Percentiles rank a stretch among this genome's conserved stretches.
Conservation (phyloP, 164 flowering plant species). For the Annona squamosa region DNA sequence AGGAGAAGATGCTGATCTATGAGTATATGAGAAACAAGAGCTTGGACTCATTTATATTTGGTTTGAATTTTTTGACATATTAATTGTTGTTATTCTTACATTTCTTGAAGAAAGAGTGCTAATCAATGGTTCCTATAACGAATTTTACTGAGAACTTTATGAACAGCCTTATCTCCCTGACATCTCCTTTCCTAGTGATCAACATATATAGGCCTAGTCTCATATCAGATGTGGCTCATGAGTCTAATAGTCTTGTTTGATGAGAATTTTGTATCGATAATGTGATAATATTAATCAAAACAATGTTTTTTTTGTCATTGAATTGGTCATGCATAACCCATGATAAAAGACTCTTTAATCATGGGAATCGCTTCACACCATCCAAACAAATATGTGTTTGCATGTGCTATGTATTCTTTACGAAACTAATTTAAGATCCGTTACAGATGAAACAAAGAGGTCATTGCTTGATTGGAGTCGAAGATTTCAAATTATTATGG, state of each 20-base stretch:
- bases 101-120: too few relatives aligned
- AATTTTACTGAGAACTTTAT: background rate
- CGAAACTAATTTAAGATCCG: background rate
- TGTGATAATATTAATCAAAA: background rate
- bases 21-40: constrained; percentile 33
- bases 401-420: background rate
- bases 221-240: background rate
- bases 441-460: constrained; percentile 6
- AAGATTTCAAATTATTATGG: constrained; percentile 24
- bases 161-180: background rate
- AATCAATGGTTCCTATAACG: background rate
- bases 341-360: background rate
- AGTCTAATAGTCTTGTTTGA: background rate
- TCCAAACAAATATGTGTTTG: background rate
- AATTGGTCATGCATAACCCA: background rate
- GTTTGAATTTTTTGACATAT: constrained; percentile 5
- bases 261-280: background rate
- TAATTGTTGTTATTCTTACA: too few relatives aligned
- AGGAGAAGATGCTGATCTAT: constrained; percentile 34
- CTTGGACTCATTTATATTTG: constrained; percentile 25
- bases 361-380: background rate
- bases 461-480: constrained; percentile 16
- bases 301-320: too few relatives aligned
- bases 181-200: background rate
- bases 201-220: background rate